Evolutionary conservation across 768 basidiomycete genomes (phyloP).

Genomic region (Macrolepiota albuminosa): DNA sequence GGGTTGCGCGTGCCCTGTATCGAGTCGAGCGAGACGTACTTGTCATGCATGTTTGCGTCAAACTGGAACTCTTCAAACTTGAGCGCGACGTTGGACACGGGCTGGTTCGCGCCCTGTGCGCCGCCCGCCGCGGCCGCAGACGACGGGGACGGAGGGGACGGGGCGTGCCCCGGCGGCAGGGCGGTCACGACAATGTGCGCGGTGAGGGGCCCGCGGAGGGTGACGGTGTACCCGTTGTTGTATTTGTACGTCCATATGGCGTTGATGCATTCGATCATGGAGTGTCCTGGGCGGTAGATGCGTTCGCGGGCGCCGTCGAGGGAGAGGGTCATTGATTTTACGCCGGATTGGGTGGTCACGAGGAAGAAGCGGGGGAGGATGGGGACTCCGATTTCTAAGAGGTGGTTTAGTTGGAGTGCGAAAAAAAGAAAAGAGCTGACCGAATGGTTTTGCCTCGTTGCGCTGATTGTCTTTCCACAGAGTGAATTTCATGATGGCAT

Average conservation of each 20-base stretch:
- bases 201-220: slow-evolving; percentile 68
- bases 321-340: slow-evolving; percentile 76
- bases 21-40: slow-evolving; percentile 63
- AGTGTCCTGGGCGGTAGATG: slow-evolving; percentile 35
- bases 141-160: slow-evolving; percentile 6
- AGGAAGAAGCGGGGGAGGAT: slow-evolving; percentile 83
- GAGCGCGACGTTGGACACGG: slow-evolving; percentile 28
- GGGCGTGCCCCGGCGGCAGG: slow-evolving; percentile 22
- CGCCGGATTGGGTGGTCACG: slow-evolving; percentile 80
- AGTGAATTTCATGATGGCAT: slow-evolving; percentile 72
- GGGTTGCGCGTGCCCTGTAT: slow-evolving; percentile 45
- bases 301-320: slow-evolving; percentile 77
- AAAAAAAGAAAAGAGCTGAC: slow-evolving; percentile 37
- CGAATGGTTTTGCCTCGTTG: slow-evolving; percentile 79
- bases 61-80: slow-evolving; percentile 75
- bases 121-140: too few species aligned
- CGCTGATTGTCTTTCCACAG: slow-evolving; percentile 84
- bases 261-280: slow-evolving; percentile 63
- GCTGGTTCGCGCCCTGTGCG: neutral
- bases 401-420: neutral
- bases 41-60: slow-evolving; percentile 69
- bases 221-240: slow-evolving; percentile 73
- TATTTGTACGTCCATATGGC: slow-evolving; percentile 84
- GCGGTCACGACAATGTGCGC: slow-evolving; percentile 51
- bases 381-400: slow-evolving; percentile 70